These are phyloP conservation scores for Pestalotiopsis sp. DNA, from an alignment of 2,329 filamentous ascomycete genomes.

Conservation along the genomic window DNA sequence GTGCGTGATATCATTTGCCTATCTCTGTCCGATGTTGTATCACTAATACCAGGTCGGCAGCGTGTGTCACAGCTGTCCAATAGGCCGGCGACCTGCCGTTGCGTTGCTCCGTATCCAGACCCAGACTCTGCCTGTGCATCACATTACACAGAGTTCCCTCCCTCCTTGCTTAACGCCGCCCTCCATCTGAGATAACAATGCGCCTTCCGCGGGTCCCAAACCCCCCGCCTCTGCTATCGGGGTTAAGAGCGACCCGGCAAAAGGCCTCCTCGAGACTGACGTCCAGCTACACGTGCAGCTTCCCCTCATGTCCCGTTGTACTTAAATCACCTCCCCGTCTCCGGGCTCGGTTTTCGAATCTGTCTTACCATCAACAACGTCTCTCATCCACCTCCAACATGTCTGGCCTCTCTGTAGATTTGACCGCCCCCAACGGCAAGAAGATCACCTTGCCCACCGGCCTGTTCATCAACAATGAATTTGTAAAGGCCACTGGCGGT, in stretches of 20 bases:
- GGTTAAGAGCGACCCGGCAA: not conserved
- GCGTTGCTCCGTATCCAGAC: not conserved
- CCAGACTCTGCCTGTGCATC: not conserved
- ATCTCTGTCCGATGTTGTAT: not conserved
- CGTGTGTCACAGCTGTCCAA: not conserved
- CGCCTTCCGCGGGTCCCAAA: not conserved
- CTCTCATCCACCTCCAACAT: constrained; percentile 20
- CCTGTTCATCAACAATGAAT: constrained; percentile 76
- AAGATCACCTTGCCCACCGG: constrained; percentile 67
- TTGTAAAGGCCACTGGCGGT: constrained; percentile 60
- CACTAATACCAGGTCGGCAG: not conserved
- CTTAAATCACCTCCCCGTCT: not conserved
- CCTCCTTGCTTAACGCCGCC: not conserved
- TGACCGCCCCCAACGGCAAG: constrained; percentile 70
- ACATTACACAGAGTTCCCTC: not conserved
- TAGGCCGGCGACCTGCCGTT: not conserved
- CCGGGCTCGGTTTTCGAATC: not conserved
- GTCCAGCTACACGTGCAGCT: not conserved
- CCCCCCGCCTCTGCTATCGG: not conserved
- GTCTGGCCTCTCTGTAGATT: constrained; percentile 44
- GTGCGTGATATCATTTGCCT: too few relatives aligned
- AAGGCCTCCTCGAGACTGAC: not conserved
- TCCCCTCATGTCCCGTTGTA: constrained; percentile 4
- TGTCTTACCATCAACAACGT: not conserved
- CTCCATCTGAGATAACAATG: not conserved